Percentiles rank a stretch among this genome's conserved stretches.
These are phyloP conservation scores for Cercospora citrullina DNA, from an alignment of 2,329 filamentous ascomycete species.

Conservation along the genomic window DNA sequence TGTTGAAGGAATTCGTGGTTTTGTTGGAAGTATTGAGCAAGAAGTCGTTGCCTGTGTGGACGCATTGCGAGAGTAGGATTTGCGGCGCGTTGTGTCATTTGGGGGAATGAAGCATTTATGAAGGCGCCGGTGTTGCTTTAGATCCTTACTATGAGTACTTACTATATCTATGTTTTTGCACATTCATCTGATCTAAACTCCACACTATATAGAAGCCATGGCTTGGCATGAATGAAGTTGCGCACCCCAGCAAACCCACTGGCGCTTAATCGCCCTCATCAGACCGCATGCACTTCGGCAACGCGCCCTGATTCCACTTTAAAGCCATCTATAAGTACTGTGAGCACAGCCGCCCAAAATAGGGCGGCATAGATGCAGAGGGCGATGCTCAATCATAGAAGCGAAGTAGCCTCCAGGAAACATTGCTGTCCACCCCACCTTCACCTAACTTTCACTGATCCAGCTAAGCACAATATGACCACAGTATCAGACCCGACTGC, in stretches of 20 bases:
- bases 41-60: slow-evolving; percentile 15
- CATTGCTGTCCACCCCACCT: background rate
- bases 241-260: background rate
- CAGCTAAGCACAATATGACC: background rate
- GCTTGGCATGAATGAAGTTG: background rate
- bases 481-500: too few relatives aligned
- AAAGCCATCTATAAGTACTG: background rate
- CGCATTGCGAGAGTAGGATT: background rate
- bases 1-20: slow-evolving; percentile 3
- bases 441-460: background rate
- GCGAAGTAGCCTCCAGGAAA: background rate
- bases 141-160: background rate
- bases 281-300: background rate
- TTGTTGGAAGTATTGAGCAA: slow-evolving; percentile 12
- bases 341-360: background rate
- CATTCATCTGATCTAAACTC: background rate
- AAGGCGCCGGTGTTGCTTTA: background rate
- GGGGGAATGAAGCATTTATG: background rate
- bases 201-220: background rate
- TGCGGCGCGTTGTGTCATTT: background rate
- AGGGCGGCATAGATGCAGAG: background rate
- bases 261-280: background rate
- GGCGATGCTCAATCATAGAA: background rate
- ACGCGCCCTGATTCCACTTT: background rate
- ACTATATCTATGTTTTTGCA: background rate